Conservation (phyloP, 139 green algal genomes). For the Mesotaenium endlicherianum region DNA sequence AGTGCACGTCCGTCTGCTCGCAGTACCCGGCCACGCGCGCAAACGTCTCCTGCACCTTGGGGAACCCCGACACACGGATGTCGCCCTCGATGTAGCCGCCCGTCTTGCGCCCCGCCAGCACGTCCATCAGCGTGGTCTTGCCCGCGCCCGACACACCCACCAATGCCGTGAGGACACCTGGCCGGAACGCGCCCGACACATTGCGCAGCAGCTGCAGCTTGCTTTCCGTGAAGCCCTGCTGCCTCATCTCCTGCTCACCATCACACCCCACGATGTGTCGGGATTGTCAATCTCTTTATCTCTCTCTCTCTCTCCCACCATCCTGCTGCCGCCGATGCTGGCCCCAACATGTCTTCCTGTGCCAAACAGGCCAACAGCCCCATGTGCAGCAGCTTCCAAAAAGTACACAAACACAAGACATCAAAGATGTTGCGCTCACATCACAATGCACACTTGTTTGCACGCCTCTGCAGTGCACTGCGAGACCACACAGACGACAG, state of each 20-base stretch:
- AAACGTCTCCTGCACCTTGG: constrained; percentile 63
- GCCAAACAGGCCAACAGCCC: too few species aligned
- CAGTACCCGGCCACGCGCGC: constrained; percentile 61
- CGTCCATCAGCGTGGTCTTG: constrained; percentile 53
- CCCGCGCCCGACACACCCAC: constrained; percentile 43
- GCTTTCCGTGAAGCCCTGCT: neutral
- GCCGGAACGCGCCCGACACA: constrained; percentile 32
- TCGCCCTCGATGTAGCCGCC: constrained; percentile 58
- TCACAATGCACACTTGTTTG: too few species aligned
- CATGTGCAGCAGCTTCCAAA: too few species aligned
- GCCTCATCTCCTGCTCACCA: constrained; percentile 23
- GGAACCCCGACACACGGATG: constrained; percentile 62
- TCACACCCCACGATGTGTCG: too few species aligned
- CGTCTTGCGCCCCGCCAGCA: constrained; percentile 43
- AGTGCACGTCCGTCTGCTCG: constrained; percentile 47
- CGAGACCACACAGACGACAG: neutral
- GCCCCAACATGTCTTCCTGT: too few species aligned
- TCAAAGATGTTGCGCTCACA: too few species aligned
- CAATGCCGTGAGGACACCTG: constrained; percentile 41
- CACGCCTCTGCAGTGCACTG: too few species aligned
- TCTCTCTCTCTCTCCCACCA: too few species aligned
- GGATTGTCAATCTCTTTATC: too few species aligned
- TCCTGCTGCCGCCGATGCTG: too few species aligned
- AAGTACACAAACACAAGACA: too few species aligned
- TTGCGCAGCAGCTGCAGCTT: constrained; percentile 36